phyloP scores from a whole-genome alignment of 495 filamentous ascomycete species.

The Cercophora samala region DNA sequence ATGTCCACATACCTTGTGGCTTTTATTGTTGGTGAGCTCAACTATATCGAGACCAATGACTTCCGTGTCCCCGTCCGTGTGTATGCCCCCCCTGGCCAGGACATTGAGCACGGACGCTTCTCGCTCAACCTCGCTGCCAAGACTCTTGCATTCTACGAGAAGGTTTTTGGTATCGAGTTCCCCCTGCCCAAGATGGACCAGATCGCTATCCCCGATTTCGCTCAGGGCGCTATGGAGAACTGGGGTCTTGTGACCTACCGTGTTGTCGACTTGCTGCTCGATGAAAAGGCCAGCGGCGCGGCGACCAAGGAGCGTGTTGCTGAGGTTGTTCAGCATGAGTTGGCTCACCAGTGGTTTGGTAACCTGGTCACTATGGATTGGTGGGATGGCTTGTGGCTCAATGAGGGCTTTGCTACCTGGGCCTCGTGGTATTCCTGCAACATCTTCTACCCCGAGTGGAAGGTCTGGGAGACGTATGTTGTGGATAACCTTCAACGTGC shows the following conservation, averaged over 20 bases:
- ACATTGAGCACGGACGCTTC: constrained; percentile 66
- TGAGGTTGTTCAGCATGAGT: constrained; percentile 92
- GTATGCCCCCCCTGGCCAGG: constrained; percentile 59
- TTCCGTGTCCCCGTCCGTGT: constrained; percentile 74
- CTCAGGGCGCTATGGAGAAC: constrained; percentile 96
- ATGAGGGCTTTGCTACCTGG: constrained; percentile 98
- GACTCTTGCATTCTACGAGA: constrained; percentile 69
- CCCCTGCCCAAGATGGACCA: constrained; percentile 91
- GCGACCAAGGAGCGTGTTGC: constrained; percentile 90
- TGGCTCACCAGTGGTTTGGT: constrained; percentile 99
- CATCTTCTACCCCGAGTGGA: constrained; percentile 94
- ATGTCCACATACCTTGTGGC: constrained; percentile 80
- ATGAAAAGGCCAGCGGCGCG: constrained; percentile 89
- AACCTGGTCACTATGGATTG: constrained; percentile 99
- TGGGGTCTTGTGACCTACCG: constrained; percentile 97
- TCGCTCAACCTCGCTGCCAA: constrained; percentile 65
- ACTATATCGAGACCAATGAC: constrained; percentile 67
- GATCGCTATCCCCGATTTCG: constrained; percentile 94
- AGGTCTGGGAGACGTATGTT: constrained; percentile 96
- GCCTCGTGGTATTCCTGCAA: constrained; percentile 69
- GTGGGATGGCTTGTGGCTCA: constrained; percentile 98
- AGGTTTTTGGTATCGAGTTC: constrained; percentile 68
- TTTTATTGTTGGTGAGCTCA: constrained; percentile 72
- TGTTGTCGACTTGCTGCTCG: constrained; percentile 84
- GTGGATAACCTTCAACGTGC: constrained; percentile 87